Base-by-base conservation (phyloP, 768 basidiomycete genomes). In the Suillus variegatus region DNA sequence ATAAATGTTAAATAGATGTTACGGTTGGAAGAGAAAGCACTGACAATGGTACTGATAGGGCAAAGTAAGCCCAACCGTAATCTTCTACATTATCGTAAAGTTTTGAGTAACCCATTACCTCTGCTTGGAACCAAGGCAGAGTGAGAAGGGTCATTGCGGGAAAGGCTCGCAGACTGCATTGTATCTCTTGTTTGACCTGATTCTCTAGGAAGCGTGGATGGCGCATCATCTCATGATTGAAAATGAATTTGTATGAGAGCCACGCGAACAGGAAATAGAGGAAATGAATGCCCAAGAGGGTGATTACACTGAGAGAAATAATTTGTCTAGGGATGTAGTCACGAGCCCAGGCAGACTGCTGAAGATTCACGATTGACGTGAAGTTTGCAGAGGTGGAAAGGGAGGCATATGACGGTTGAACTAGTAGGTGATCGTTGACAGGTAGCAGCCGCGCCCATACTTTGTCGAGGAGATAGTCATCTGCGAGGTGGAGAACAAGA, bases 161-260 rank as follows among this genome's bases (percentile, higher is more conserved):
- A 73, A 97, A 96, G 0, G 93, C 88, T 52, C 83, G 81, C 60
- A 97, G 64, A 66, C 90, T 92, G 65, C 75, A 78, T 66, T 82
- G 78, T 66, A 99, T 99, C 80, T 99, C 97, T 22, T 82, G 76
- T 68, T 79, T 84, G 69, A 93, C 86, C 76, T 99, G 97, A 73
- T 95, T 87, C 73, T 93, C 90, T 54, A 97, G 82, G 80, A 96
- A 99, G 38, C 93, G 86, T 0, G 97, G 97, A 79, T 99, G 97
- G 40, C 85, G 83, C 90, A 92, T 96, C 94, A 92, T 97, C 25
- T 91, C 92, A 72, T 92, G 91, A 79, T 99, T 95, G 86, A 98
- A 99, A 64, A 99, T 87, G 78, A 84, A 89, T 52, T 78, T 78
- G 79, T 94, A 99, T 4, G 94, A 95, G 32, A 93, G 77, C 51